Percentiles rank a stretch among this genome's conserved stretches.
Evolutionary conservation across 768 basidiomycete species (phyloP).

Genomic region (Boletus coccyginus): DNA sequence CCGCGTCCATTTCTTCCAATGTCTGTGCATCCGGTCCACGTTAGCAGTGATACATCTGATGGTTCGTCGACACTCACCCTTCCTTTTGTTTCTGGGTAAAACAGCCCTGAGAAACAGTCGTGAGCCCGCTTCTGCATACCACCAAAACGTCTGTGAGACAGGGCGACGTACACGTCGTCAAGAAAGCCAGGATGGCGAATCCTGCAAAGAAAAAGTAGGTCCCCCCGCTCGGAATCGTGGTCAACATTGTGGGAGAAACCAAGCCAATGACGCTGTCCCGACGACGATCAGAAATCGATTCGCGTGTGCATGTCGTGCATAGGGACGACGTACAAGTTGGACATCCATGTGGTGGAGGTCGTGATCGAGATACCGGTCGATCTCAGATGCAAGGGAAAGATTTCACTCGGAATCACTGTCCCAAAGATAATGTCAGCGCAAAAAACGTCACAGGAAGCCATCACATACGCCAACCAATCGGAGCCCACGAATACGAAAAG

Average conservation of each 20-base stretch:
- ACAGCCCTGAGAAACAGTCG: constrained; percentile 11
- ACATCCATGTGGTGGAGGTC: constrained; percentile 41
- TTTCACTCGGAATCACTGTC: constrained; percentile 39
- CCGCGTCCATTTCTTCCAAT: constrained; percentile 33
- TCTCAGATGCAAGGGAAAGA: constrained; percentile 41
- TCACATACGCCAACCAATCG: constrained; percentile 28
- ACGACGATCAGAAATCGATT: background rate
- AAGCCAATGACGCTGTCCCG: constrained; percentile 25
- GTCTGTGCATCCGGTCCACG: constrained; percentile 18
- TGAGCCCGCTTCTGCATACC: background rate
- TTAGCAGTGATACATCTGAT: background rate
- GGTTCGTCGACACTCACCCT: constrained; percentile 21
- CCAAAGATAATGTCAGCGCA: constrained; percentile 3
- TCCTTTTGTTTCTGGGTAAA: constrained; percentile 33
- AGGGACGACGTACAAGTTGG: constrained; percentile 30
- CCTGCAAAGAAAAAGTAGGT: constrained; percentile 31
- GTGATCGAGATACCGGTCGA: constrained; percentile 42
- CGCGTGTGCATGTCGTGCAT: background rate
- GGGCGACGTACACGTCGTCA: constrained; percentile 25
- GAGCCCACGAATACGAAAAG: constrained; percentile 35
- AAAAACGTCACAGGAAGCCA: background rate
- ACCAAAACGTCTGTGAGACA: no score
- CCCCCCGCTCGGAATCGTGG: constrained; percentile 18
- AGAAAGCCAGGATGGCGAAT: constrained; percentile 25
- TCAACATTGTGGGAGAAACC: constrained; percentile 28